Percentiles rank a stretch among this genome's conserved stretches.
phyloP scores from a whole-genome alignment of 768 basidiomycete species.

The Russula earlei region DNA sequence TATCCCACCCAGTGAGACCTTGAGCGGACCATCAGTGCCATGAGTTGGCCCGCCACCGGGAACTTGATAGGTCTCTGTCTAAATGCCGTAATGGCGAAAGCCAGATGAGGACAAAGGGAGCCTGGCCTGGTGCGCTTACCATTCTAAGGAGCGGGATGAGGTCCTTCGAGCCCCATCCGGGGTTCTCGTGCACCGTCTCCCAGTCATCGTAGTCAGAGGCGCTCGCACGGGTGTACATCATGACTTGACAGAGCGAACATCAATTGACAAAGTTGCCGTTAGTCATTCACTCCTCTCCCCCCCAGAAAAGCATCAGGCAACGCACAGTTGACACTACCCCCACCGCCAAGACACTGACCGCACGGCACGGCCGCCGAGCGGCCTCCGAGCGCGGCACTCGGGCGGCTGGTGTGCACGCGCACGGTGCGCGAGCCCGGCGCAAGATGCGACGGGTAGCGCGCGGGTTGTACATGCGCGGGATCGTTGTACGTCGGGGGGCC shows the following conservation, averaged over 20 bases:
- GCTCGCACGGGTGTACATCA: slow-evolving; percentile 47
- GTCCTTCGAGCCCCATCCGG: slow-evolving; percentile 51
- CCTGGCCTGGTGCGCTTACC: slow-evolving; percentile 29
- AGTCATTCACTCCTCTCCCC: neutral
- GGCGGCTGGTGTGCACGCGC: slow-evolving; percentile 31
- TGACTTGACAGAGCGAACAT: neutral
- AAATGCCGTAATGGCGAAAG: neutral
- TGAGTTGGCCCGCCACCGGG: slow-evolving; percentile 29
- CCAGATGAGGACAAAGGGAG: neutral
- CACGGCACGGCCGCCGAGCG: slow-evolving; percentile 36
- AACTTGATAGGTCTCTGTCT: slow-evolving; percentile 35
- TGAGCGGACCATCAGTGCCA: slow-evolving; percentile 39
- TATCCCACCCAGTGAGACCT: slow-evolving; percentile 25
- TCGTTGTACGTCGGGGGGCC: slow-evolving; percentile 43
- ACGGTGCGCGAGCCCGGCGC: slow-evolving; percentile 33
- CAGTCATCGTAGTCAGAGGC: slow-evolving; percentile 62
- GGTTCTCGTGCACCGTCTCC: slow-evolving; percentile 40
- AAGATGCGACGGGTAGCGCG: slow-evolving; percentile 38
- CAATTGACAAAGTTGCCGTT: neutral
- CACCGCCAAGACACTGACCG: slow-evolving; percentile 51
- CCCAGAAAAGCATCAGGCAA: neutral
- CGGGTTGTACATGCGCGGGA: slow-evolving; percentile 44
- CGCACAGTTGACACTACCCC: slow-evolving; percentile 48
- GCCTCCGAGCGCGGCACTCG: slow-evolving; percentile 36
- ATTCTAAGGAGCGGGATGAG: slow-evolving; percentile 51